Base-by-base conservation (phyloP, 768 basidiomycete genomes). In the Phlebiopsis flavidoalba region DNA sequence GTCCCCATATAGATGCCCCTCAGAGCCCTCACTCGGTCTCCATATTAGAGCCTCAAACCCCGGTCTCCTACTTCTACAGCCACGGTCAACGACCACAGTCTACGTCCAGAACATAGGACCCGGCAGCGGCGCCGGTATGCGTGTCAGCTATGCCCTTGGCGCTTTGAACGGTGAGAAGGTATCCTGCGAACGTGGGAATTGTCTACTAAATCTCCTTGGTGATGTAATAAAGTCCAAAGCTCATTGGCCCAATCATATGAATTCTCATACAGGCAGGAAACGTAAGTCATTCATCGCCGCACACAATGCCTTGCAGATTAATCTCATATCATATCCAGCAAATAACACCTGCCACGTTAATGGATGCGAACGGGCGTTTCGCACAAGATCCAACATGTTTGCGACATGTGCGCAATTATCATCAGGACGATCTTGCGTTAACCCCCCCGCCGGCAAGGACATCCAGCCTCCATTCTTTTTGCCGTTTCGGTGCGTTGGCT, bases 161-260 rank as follows among this genome's bases (percentile, higher is more conserved):
- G 15, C 6, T 53, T 17, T 17, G 21, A 14, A 19, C 15, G n/a
- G 47, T 58, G 46, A 19, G n/a, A 17, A 12, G 12, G 33, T 33
- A 15, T 47, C 1, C n/a, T 36, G 11, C 40, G 3, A 8, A 43
- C 8, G 17, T 17, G 12, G n/a, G 3, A 43, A 12, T 17, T 8
- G 2, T 43, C 40, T 31, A 10, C 40, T 43, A 17, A n/a, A 43
- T 43, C 2, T 8, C 40, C 40, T 12, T 43, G 40, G 12, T 17
- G 40, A 31, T 31, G 45, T 19, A 8, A 15, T 5, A 11, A 4
- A 60, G 59, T 14, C 59, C 59, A n/a, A n/a, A 60, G 59, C 45
- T 60, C 59, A 14, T 33, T 60, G 11, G 59, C 51, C n/a, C 35
- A 60, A 49, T 11, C 59, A 60, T 26, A 60, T 60, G 59, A 60